Percentiles rank a stretch among this genome's conserved stretches.
phyloP scores from a whole-genome alignment of 768 basidiomycete species.

The Collybia sp. region DNA sequence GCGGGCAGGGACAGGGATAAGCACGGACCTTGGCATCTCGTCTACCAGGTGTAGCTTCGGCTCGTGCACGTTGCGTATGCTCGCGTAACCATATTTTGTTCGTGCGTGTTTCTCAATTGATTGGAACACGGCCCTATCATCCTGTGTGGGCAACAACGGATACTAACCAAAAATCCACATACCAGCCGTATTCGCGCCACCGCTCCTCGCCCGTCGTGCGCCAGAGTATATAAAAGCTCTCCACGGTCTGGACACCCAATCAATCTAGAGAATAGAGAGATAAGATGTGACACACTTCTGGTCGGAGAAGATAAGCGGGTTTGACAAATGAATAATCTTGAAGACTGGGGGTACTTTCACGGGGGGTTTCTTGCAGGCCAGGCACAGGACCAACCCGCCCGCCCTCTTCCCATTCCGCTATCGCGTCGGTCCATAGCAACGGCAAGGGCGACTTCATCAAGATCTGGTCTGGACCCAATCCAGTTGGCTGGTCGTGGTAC shows the following conservation, averaged over 20 bases:
- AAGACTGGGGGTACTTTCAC: conserved; percentile 13
- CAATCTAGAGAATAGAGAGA: neutral
- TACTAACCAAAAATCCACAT: conserved; percentile 12
- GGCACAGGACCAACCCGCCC: conserved; percentile 27
- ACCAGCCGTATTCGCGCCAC: conserved; percentile 54
- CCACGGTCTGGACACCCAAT: conserved; percentile 32
- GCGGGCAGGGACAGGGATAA: neutral
- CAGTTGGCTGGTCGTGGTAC: conserved; percentile 61
- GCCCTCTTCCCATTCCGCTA: conserved; percentile 37
- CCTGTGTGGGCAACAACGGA: neutral
- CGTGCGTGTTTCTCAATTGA: conserved; percentile 44
- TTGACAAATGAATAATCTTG: conserved; percentile 38
- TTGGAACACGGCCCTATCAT: conserved; percentile 32
- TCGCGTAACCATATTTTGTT: conserved; percentile 42
- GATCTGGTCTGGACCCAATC: conserved; percentile 58
- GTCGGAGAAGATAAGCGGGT: conserved; percentile 35
- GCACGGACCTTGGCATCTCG: conserved; percentile 49
- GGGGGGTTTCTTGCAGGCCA: conserved; percentile 21
- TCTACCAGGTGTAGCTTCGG: conserved; percentile 25
- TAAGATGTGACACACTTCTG: conserved; percentile 35
- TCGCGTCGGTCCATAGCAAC: conserved; percentile 22
- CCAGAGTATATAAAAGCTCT: conserved; percentile 52
- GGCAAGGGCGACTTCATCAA: conserved; percentile 21
- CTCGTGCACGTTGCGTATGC: conserved; percentile 30
- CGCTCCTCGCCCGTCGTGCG: conserved; percentile 40